Percentiles rank a stretch among this genome's conserved stretches.
Conservation (phyloP, 2,329 filamentous ascomycete species). For the Sclerotinia nivalis region DNA sequence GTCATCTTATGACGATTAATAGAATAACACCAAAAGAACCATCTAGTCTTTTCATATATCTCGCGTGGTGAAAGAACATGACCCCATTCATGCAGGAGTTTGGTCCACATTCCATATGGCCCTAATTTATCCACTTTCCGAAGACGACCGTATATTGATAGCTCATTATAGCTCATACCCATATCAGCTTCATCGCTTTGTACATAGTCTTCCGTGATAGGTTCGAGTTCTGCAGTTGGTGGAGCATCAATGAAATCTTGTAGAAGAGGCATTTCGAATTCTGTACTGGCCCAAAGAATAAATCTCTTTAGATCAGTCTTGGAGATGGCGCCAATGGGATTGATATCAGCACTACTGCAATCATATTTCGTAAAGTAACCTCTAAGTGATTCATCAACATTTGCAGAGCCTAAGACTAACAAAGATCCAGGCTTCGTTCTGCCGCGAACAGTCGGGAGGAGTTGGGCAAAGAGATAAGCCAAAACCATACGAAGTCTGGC, state of each 20-base stretch:
- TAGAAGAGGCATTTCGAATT: slow-evolving; percentile 65
- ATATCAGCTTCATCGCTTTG: slow-evolving; percentile 49
- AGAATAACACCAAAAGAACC: slow-evolving; percentile 46
- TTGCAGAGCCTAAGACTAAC: slow-evolving; percentile 67
- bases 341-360: slow-evolving; percentile 49
- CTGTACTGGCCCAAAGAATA: slow-evolving; percentile 61
- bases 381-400: slow-evolving; percentile 59
- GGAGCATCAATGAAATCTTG: slow-evolving; percentile 63
- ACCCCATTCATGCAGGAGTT: slow-evolving; percentile 18
- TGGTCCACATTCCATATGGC: slow-evolving; percentile 36
- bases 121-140: slow-evolving; percentile 51
- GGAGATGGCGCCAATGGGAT: slow-evolving; percentile 61
- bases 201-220: slow-evolving; percentile 57
- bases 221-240: slow-evolving; percentile 65
- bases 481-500: slow-evolving; percentile 65
- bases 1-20: slow-evolving; percentile 61
- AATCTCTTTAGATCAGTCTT: slow-evolving; percentile 73
- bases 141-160: slow-evolving; percentile 48
- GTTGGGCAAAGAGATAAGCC: slow-evolving; percentile 59
- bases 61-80: slow-evolving; percentile 22
- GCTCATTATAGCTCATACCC: slow-evolving; percentile 55
- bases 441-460: slow-evolving; percentile 61
- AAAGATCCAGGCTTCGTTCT: slow-evolving; percentile 53
- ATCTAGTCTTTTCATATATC: slow-evolving; percentile 16
- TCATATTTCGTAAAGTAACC: slow-evolving; percentile 62